A percentile compares a stretch with the other conserved stretches of the same genome.
Evolutionary conservation across 306 rosid species (phyloP).

Genomic region (Quercus aquifolioides): DNA sequence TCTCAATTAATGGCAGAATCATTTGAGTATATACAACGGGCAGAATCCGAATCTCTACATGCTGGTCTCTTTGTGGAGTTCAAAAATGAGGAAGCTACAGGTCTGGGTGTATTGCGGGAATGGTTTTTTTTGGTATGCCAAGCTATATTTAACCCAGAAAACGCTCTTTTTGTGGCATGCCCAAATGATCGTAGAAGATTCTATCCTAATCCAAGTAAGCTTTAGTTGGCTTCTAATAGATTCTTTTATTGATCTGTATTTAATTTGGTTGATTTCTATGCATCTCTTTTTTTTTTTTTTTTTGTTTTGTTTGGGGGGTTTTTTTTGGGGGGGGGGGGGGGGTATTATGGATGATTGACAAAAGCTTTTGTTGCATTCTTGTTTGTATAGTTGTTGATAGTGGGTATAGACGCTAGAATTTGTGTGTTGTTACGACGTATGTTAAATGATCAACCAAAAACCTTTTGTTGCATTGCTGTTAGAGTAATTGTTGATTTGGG

Average conservation of each 20-base stretch:
- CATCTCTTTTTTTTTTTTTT: background rate
- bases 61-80: conserved; percentile 67
- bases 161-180: conserved; percentile 73
- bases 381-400: no score
- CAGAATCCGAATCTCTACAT: conserved; percentile 45
- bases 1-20: conserved; percentile 69
- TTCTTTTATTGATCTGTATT: background rate
- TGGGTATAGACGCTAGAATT: no score
- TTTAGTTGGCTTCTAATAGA: conserved; percentile 5
- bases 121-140: conserved; percentile 83
- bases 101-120: conserved; percentile 86
- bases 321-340: no score
- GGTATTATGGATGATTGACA: no score
- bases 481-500: no score
- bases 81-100: conserved; percentile 84
- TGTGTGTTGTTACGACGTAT: no score
- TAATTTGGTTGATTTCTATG: background rate
- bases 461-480: no score
- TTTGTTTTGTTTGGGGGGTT: background rate
- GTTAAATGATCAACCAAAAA: no score
- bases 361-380: no score
- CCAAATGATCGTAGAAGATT: conserved; percentile 75
- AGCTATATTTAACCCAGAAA: conserved; percentile 64
- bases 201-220: conserved; percentile 78
- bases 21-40: conserved; percentile 51